phyloP scores from a whole-genome alignment of 2,329 filamentous ascomycete species.

The Parasarocladium wereldwijsianum region DNA sequence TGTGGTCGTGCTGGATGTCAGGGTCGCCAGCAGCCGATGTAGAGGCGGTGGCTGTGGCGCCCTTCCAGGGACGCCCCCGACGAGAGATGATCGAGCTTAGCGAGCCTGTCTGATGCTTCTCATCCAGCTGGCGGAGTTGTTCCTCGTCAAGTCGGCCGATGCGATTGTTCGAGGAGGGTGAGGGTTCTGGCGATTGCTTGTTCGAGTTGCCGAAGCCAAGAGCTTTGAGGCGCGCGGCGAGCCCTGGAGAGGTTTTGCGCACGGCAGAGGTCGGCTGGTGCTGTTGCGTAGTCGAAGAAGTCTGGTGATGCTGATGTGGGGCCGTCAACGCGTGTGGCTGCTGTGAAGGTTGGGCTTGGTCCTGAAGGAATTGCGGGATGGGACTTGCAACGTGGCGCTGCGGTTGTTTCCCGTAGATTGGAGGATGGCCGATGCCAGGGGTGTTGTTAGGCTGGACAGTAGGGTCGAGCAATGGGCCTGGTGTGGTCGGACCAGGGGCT shows the following conservation, averaged over 20 bases:
- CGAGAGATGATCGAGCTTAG: conserved; percentile 37
- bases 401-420: too few relatives aligned
- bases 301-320: too few relatives aligned
- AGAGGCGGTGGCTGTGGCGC: conserved; percentile 28
- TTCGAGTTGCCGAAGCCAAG: conserved; percentile 38
- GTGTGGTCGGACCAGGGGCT: too few relatives aligned
- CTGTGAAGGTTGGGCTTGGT: conserved; percentile 1
- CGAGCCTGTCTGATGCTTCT: conserved; percentile 45
- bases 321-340: conserved; percentile 3
- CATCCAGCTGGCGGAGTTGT: conserved; percentile 55
- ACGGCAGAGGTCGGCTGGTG: conserved; percentile 12
- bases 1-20: not conserved
- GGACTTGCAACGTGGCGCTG: too few relatives aligned
- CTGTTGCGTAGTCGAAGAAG: too few relatives aligned
- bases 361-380: conserved; percentile 1
- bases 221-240: conserved; percentile 50
- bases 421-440: not conserved
- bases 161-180: conserved; percentile 22
- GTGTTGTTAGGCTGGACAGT: too few relatives aligned
- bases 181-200: conserved; percentile 18
- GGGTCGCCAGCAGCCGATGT: not conserved
- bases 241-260: conserved; percentile 48
- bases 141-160: conserved; percentile 57
- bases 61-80: conserved; percentile 60
- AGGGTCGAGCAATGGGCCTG: too few relatives aligned